Base-by-base conservation (phyloP, 768 basidiomycete species). In the Suillus americanus region DNA sequence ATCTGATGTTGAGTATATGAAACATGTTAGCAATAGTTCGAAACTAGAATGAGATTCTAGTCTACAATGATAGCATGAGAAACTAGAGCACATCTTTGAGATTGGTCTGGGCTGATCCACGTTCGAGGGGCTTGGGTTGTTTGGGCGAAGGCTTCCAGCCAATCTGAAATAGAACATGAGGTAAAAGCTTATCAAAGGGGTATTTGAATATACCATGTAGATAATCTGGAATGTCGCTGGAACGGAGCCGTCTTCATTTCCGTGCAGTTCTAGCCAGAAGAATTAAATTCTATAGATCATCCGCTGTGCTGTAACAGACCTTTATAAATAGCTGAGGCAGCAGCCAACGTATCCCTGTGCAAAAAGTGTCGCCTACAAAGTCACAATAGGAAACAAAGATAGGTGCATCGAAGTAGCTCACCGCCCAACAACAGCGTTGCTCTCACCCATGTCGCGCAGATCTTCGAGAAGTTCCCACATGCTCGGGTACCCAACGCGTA, bases 401-500 rank as follows among this genome's bases (percentile, higher is more conserved):
- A 23, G 16, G 30, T 40, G 30, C 43, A 62, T 18, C 30, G 45
- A 48, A 48, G 23, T 18, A 2, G 71, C 82, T 53, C 66, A 93
- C 89, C 94, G 81, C 70, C 92, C 94, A 38, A 96, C 79, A 51
- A 99, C 85, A 13, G 95, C 94, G 73, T 97, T 99, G 57, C 86
- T 88, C 74, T 99, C 97, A 23, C 97, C 97, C 97, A 99, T 99
- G 73, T 94, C 89, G 60, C 86, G 83, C n/a, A 99, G 77, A 75
- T 99, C 97, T 63, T 95, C 88, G 76, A 99, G 82, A 16, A 99
- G 84, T 72, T 99, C 97, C 90, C 92, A 98, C 85, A 99, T 96
- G 53, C 88, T 91, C 1, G 97, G 97, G 72, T 98, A 99, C 8
- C 85, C 85, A 43, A 98, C 87, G 67, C 86, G 87, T 8, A 99